Conservation (phyloP, 805 yeast species). For the Wickerhamomyces canadensis region DNA sequence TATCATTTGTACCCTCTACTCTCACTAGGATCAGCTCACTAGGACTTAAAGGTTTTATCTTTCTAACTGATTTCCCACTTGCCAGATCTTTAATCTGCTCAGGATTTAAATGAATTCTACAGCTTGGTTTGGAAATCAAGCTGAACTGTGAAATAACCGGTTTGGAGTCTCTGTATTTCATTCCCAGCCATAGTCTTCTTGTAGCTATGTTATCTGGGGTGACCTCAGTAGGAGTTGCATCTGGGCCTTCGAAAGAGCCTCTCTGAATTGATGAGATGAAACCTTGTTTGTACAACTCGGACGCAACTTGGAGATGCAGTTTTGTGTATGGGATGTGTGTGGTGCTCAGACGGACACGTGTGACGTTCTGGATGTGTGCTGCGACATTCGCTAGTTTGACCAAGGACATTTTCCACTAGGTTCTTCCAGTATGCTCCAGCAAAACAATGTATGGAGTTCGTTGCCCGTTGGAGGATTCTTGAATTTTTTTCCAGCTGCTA, state of each 20-base stretch:
- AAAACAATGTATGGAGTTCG: no score
- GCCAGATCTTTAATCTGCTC: constrained; percentile 70
- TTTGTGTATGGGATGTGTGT: constrained; percentile 82
- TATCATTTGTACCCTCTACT: constrained; percentile 37
- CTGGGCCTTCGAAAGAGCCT: constrained; percentile 86
- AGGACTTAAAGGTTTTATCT: constrained; percentile 76
- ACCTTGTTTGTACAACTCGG: constrained; percentile 87
- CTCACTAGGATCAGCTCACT: constrained; percentile 80
- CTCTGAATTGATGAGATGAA: constrained; percentile 77
- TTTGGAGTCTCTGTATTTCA: constrained; percentile 77
- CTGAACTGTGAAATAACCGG: constrained; percentile 71
- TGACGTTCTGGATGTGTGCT: constrained; percentile 85
- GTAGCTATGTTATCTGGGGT: constrained; percentile 85
- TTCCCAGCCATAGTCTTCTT: constrained; percentile 85
- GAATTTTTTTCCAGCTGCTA: no score
- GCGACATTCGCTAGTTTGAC: constrained; percentile 80
- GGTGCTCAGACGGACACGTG: constrained; percentile 63
- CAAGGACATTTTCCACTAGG: constrained; percentile 58
- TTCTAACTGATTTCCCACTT: constrained; percentile 68
- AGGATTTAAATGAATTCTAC: constrained; percentile 57
- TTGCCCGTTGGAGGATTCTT: no score
- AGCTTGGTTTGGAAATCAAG: constrained; percentile 79
- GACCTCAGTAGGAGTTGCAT: constrained; percentile 61
- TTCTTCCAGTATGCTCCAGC: no score
- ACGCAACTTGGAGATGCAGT: constrained; percentile 75